phyloP scores from a whole-genome alignment of 1,284 basidiomycete genomes.

The Ganoderma resinaceum region DNA sequence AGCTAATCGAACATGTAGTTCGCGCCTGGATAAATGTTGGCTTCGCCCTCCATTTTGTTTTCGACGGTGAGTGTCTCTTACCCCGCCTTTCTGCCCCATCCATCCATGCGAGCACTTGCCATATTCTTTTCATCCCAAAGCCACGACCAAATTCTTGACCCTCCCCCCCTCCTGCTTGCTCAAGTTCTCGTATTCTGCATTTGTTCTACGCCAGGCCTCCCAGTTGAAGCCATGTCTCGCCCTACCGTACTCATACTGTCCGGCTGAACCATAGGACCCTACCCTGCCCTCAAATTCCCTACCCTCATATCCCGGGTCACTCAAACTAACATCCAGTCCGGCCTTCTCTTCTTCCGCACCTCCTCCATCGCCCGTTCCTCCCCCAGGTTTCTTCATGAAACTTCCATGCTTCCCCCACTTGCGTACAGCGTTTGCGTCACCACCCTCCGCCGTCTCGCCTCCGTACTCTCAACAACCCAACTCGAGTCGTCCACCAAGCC shows the following conservation, averaged over 20 bases:
- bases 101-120: background rate
- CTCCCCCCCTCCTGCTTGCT: background rate
- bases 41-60: conserved; percentile 84
- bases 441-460: conserved; percentile 55
- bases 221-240: background rate
- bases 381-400: conserved; percentile 75
- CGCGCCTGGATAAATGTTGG: conserved; percentile 78
- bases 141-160: background rate
- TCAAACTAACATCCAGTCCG: conserved; percentile 65
- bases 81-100: background rate
- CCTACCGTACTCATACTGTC: conserved; percentile 2
- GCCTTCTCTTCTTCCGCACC: conserved; percentile 86
- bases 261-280: conserved; percentile 58
- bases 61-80: conserved; percentile 72
- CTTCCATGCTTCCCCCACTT: conserved; percentile 81
- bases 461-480: background rate
- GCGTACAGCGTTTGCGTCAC: conserved; percentile 67
- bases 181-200: background rate
- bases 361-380: conserved; percentile 73
- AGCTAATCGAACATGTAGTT: conserved; percentile 60
- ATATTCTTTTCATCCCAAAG: background rate
- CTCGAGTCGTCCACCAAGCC: conserved; percentile 35
- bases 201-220: background rate
- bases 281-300: conserved; percentile 76
- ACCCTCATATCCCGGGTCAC: conserved; percentile 69